These are phyloP conservation scores for Cyathus striatus DNA, from an alignment of 768 basidiomycete species.

Conservation along the genomic window DNA sequence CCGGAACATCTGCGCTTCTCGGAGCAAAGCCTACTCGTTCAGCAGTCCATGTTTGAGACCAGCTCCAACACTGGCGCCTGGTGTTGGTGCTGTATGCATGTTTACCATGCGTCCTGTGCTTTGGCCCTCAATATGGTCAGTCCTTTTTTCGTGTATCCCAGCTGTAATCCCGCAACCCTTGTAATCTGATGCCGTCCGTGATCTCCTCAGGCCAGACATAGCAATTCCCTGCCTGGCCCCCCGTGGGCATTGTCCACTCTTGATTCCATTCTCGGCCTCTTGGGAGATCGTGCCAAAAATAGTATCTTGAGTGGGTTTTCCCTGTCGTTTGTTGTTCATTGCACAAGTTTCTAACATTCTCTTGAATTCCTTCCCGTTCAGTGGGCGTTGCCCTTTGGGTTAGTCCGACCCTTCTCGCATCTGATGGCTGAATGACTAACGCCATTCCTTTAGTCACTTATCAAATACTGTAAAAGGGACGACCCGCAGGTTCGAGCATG, in stretches of 20 bases:
- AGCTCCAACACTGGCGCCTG: conserved; percentile 75
- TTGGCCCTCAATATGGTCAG: conserved; percentile 62
- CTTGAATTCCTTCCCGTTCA: too few relatives aligned
- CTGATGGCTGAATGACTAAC: conserved; percentile 5
- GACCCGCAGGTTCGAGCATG: conserved; percentile 50
- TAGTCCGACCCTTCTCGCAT: conserved; percentile 16
- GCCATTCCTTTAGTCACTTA: conserved; percentile 43
- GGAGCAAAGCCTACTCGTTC: conserved; percentile 61
- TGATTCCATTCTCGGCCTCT: conserved; percentile 38
- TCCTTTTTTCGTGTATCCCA: conserved; percentile 14
- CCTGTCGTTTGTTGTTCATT: conserved; percentile 1
- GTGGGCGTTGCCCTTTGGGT: conserved; percentile 66
- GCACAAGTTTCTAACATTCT: conserved; percentile 4
- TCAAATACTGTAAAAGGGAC: conserved; percentile 59
- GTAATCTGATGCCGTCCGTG: conserved; percentile 6
- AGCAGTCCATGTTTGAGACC: conserved; percentile 76
- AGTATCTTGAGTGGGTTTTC: conserved; percentile 35
- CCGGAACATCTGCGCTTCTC: conserved; percentile 69
- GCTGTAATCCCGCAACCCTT: conserved; percentile 3
- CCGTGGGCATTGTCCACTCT: conserved; percentile 39
- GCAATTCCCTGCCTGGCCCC: conserved; percentile 28
- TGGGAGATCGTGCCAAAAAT: conserved; percentile 46
- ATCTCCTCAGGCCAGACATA: conserved; percentile 30
- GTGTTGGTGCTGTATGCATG: conserved; percentile 77
- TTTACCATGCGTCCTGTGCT: conserved; percentile 62